A percentile compares a stretch with the other conserved stretches of the same genome.
Evolutionary conservation across 371 early-diverging fungal species (phyloP).

Genomic region (Sporodiniella umbellata): DNA sequence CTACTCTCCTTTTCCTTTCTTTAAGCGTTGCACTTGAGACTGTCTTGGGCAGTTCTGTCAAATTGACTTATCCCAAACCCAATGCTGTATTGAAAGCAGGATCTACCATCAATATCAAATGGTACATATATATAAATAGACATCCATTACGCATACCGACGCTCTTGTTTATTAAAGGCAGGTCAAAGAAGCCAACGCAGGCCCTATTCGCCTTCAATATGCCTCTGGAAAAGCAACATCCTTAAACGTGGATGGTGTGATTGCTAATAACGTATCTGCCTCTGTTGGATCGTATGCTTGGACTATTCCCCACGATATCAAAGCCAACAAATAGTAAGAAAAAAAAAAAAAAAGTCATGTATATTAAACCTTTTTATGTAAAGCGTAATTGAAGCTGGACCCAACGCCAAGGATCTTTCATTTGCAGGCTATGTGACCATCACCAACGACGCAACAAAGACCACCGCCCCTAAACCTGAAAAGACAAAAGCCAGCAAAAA

Average conservation of each 20-base stretch:
- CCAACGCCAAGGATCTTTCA: conserved; percentile 34
- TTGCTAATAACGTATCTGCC: conserved; percentile 32
- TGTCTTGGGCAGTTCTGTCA: conserved; percentile 23
- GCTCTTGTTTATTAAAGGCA: conserved; percentile 6
- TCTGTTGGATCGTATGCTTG: conserved; percentile 32
- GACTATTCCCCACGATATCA: conserved; percentile 32
- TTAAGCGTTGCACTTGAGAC: conserved; percentile 15
- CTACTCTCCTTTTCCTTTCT: conserved; percentile 11
- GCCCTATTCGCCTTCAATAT: conserved; percentile 28
- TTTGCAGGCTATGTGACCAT: conserved; percentile 25
- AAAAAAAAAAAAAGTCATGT: neutral
- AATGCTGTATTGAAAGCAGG: conserved; percentile 31
- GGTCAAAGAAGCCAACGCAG: conserved; percentile 8
- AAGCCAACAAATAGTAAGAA: conserved; percentile 30
- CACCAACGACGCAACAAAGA: conserved; percentile 6
- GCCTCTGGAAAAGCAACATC: conserved; percentile 43
- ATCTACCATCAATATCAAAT: conserved; percentile 36
- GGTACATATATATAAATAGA: conserved; percentile 18
- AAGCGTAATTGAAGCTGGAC: conserved; percentile 44
- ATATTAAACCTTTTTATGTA: neutral
- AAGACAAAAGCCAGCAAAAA: conserved; percentile 6
- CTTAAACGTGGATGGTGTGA: conserved; percentile 30
- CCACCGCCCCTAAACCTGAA: conserved; percentile 6
- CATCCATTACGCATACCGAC: neutral
- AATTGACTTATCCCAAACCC: conserved; percentile 26